Evolutionary conservation across 768 basidiomycete genomes (phyloP), one percentile per base, ranked within the genome.

Genomic region (Pleurotus djamor): DNA sequence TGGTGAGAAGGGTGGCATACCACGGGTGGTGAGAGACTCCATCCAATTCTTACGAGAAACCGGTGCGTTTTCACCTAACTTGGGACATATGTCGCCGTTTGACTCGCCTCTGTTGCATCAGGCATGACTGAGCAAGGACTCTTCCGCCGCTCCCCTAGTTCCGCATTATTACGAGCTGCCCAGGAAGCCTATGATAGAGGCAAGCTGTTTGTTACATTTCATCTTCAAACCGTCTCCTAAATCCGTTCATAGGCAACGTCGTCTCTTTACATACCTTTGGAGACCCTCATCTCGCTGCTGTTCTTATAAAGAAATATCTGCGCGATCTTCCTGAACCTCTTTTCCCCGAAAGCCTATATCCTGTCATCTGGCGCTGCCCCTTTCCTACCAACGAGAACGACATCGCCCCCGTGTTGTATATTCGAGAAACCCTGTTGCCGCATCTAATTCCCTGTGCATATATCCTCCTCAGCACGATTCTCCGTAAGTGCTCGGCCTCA

Each of bases 171-270:
- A 32, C 83, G 79, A 59, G 86, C 91, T 60, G 91, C 87, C 9
- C 85, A 90, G 65, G 88, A 91, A 35, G 93, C 92, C 2, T 94
- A 94, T 65, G 91, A 95, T 67, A 76, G 93, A 72, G 92, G 91
- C 85, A 58, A 33, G 21, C 21, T 28, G 3, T 28, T 28, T 51
- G 9, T 14, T 1, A 32, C 12, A 50, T 34, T 58, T 28, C 21
- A 28, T 28, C 21, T 28, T 28, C 21, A 28, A 28, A 3, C 1
- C 21, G 3, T 28, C 21, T 28, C 21, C 21, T 28, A 28, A 28
- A 17, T 61, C 52, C 16, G 7, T n/a, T 38, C 52, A 4, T 58
- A 90, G 89, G 90, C 10, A 84, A 92, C 61, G 86, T 93, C 1
- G 88, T 95, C 8, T 91, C 89, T 1, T 72, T 95, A 45, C 75